Conservation (phyloP, 257 asterid species). For the Penstemon eatonii region DNA sequence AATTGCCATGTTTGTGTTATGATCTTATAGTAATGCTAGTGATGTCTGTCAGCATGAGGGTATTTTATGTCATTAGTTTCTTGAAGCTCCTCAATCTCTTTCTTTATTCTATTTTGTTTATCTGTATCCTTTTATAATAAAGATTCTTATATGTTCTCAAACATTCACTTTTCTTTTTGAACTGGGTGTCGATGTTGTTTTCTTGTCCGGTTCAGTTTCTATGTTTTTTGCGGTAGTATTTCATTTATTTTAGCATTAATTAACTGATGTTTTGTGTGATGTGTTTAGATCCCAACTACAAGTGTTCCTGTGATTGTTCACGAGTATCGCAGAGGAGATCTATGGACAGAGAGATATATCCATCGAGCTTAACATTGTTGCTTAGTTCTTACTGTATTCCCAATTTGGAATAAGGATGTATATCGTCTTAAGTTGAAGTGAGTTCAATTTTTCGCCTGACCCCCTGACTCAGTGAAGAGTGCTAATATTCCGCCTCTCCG, state of each 20-base stretch:
- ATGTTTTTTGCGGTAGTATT: not conserved
- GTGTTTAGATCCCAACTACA: constrained; percentile 74
- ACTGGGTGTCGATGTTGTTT: not conserved
- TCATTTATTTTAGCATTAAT: not conserved
- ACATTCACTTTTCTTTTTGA: not conserved
- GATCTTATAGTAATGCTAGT: not conserved
- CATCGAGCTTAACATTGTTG: constrained; percentile 1
- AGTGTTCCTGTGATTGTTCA: constrained; percentile 88
- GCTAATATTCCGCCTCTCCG: constrained; percentile 73
- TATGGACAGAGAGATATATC: constrained; percentile 51
- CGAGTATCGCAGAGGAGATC: constrained; percentile 64
- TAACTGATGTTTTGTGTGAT: constrained; percentile 19
- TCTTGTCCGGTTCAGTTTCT: not conserved
- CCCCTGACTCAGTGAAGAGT: constrained; percentile 69
- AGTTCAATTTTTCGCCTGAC: constrained; percentile 27
- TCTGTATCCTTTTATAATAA: not conserved
- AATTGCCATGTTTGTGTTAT: not conserved
- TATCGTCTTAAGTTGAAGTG: constrained; percentile 18
- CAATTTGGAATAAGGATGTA: constrained; percentile 28
- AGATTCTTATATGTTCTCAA: not conserved
- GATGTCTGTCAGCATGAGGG: not conserved
- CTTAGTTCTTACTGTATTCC: constrained; percentile 19
- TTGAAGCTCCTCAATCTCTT: not conserved
- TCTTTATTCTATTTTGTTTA: not conserved
- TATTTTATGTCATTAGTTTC: not conserved